Evolutionary conservation across 2,329 filamentous ascomycete genomes (phyloP).

Genomic region (Acarospora socialis): DNA sequence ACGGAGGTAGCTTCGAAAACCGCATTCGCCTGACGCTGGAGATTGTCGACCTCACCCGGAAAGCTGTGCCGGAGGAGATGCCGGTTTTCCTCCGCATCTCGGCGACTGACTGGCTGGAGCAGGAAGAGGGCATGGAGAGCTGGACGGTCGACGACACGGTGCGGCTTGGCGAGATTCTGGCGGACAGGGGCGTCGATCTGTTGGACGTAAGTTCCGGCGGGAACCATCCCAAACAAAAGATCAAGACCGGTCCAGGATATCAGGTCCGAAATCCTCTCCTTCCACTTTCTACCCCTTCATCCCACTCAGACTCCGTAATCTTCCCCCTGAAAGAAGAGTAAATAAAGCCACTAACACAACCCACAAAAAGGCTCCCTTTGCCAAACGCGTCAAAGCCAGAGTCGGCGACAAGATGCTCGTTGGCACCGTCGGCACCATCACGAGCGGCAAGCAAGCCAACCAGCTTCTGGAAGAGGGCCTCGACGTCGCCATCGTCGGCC

Average conservation of each 20-base stretch:
- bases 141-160: conserved; percentile 56
- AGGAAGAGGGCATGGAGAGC: conserved; percentile 39
- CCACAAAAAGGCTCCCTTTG: conserved; percentile 62
- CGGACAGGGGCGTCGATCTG: conserved; percentile 61
- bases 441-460: conserved; percentile 53
- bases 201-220: conserved; percentile 71
- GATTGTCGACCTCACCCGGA: conserved; percentile 46
- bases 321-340: conserved; percentile 21
- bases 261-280: conserved; percentile 6
- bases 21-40: conserved; percentile 54
- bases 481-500: conserved; percentile 60
- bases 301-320: no score
- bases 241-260: conserved; percentile 28
- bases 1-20: conserved; percentile 44
- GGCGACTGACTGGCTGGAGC: conserved; percentile 64
- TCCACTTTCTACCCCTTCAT: not conserved
- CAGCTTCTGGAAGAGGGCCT: conserved; percentile 39
- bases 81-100: conserved; percentile 60
- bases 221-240: conserved; percentile 47
- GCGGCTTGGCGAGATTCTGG: conserved; percentile 51
- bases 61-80: conserved; percentile 49
- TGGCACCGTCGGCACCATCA: conserved; percentile 61
- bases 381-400: conserved; percentile 55
- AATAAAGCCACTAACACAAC: conserved; percentile 31
- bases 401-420: conserved; percentile 60